Percentiles rank a stretch among this genome's conserved stretches.
Conservation (phyloP, 164 flowering plant species). For the Liquidambar formosana region DNA sequence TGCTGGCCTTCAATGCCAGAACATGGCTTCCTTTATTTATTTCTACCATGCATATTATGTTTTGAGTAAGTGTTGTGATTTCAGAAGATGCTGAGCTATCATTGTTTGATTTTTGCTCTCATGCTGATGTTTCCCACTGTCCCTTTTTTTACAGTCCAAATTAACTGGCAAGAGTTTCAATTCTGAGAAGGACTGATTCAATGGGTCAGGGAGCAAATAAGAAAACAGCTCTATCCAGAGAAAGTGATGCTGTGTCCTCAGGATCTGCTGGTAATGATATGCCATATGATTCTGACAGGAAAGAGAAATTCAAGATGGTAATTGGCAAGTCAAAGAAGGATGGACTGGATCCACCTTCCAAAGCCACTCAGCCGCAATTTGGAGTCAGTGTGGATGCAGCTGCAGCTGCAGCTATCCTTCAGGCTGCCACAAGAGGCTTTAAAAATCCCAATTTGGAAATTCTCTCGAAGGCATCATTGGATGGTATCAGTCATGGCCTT, state of each 20-base stretch:
- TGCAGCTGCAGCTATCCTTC: slow-evolving; percentile 85
- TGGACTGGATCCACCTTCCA: slow-evolving; percentile 48
- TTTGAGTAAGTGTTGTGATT: too few species aligned
- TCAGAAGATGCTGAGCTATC: too few species aligned
- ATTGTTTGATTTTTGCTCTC: neutral
- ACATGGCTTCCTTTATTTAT: neutral
- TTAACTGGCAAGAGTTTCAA: slow-evolving; percentile 31
- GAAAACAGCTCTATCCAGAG: slow-evolving; percentile 35
- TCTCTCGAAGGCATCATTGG: slow-evolving; percentile 34
- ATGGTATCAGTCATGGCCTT: slow-evolving; percentile 27
- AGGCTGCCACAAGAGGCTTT: slow-evolving; percentile 85
- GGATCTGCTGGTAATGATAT: slow-evolving; percentile 42
- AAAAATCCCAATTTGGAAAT: slow-evolving; percentile 48
- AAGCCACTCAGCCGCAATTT: slow-evolving; percentile 34
- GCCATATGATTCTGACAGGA: slow-evolving; percentile 59
- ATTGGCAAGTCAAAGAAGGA: slow-evolving; percentile 80
- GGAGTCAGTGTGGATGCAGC: slow-evolving; percentile 61
- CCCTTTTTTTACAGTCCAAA: slow-evolving; percentile 53
- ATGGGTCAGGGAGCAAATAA: slow-evolving; percentile 30
- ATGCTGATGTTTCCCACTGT: neutral
- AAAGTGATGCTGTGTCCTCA: slow-evolving; percentile 28
- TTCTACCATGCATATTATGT: too few species aligned
- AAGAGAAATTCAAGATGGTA: slow-evolving; percentile 91
- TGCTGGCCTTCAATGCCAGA: neutral
- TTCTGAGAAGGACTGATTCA: slow-evolving; percentile 43